Evolutionary conservation across 2,329 filamentous ascomycete genomes (phyloP).

Genomic region (Aureobasidium subglaciale): DNA sequence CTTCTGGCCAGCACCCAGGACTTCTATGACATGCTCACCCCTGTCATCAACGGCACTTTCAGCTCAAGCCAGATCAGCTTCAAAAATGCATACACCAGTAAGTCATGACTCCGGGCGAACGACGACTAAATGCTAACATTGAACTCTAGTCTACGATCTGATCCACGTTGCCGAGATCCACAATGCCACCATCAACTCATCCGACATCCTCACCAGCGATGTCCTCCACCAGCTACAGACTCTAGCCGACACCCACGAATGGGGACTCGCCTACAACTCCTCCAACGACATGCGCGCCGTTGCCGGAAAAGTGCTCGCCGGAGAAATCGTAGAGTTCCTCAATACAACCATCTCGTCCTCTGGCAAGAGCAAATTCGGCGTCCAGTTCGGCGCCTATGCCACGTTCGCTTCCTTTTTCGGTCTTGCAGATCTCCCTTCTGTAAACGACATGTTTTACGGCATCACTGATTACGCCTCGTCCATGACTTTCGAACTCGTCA

Average conservation of each 20-base stretch:
- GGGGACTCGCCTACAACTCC: constrained; percentile 71
- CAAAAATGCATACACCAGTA: constrained; percentile 61
- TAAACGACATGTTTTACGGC: constrained; percentile 60
- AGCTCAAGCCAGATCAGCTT: constrained; percentile 42
- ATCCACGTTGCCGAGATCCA: constrained; percentile 58
- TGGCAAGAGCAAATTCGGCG: constrained; percentile 36
- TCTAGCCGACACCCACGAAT: constrained; percentile 77
- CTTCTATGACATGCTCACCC: constrained; percentile 48
- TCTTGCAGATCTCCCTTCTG: constrained; percentile 44
- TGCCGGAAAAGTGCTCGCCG: constrained; percentile 42
- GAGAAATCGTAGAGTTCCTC: constrained; percentile 38
- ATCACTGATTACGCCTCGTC: constrained; percentile 77
- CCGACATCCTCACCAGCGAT: constrained; percentile 52
- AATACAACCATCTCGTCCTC: constrained; percentile 35
- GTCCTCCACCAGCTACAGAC: constrained; percentile 57
- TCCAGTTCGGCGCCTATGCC: constrained; percentile 57
- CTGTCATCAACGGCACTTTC: constrained; percentile 49
- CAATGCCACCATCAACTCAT: constrained; percentile 52
- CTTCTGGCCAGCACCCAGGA: constrained; percentile 42
- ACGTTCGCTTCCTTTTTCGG: constrained; percentile 57
- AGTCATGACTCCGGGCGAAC: constrained; percentile 23
- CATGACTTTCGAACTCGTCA: constrained; percentile 70
- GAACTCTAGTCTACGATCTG: constrained; percentile 48
- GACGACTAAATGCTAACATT: background rate
- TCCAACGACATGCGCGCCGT: constrained; percentile 41